Conservation (phyloP, 371 early-diverging fungal genomes). For the Nematocida minor region DNA sequence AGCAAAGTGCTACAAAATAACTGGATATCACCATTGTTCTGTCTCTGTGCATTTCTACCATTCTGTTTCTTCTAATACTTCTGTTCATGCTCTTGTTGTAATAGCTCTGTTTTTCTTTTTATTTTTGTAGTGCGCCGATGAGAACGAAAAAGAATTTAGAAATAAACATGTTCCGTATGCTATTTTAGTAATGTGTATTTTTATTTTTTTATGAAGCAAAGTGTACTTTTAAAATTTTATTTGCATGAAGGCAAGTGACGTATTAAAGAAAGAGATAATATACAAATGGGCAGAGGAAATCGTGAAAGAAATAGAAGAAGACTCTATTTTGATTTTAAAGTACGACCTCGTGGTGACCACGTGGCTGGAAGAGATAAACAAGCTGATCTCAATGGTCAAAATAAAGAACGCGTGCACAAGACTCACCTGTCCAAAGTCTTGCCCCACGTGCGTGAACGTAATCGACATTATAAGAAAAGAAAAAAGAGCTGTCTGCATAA, state of each 20-base stretch:
- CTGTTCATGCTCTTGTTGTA: no score
- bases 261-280: conserved; percentile 2
- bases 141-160: no score
- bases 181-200: no score
- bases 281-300: conserved; percentile 41
- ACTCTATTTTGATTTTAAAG: background rate
- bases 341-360: conserved; percentile 10
- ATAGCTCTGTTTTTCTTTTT: no score
- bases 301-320: conserved; percentile 19
- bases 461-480: background rate
- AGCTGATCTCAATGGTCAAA: conserved; percentile 5
- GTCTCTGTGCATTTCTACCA: no score
- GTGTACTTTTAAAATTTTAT: no score
- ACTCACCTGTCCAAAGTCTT: conserved; percentile 6
- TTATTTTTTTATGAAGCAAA: no score
- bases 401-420: conserved; percentile 21
- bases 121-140: no score
- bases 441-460: background rate
- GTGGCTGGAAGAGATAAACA: conserved; percentile 19
- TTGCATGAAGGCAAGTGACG: conserved; percentile 1
- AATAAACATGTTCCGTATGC: no score
- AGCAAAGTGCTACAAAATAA: no score
- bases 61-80: no score
- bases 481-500: background rate
- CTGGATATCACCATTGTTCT: no score